Evolutionary conservation across 2,329 filamentous ascomycete species (phyloP), one percentile per base, ranked within the genome.

Genomic region (Penicillium sp.): DNA sequence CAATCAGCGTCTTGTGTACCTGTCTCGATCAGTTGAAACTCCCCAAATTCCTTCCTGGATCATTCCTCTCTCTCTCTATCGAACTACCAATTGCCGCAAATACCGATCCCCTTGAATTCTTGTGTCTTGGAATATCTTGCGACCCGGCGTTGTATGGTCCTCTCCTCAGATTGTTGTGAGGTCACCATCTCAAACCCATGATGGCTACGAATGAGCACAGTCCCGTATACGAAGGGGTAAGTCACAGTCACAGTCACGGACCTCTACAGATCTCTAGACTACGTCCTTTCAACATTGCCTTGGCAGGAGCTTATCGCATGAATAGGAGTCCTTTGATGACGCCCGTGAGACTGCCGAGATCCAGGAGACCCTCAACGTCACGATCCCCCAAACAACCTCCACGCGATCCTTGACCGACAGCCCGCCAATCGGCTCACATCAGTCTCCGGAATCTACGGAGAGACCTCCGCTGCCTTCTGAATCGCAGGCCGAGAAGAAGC

Each of bases 311-410:
- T 56, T 46, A 52, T 46, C 49, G 22, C 45, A n/a, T 27, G 39
- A 54, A 18, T 69, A 90, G 87, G 88, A 92, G 66, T 83, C 83
- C 14, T 96, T 95, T 67, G 90, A 96, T 76, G 91, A 96, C 79
- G 91, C 90, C 51, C 72, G 83, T 80, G 67, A 79, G 72, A 59
- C 71, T 62, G 57, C 69, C 62, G 60, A 60, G 52, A 55, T 64
- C 54, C 56, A 59, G 47, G 63, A 67, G 21, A 67, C 58, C 42
- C 63, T 69, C 43, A 63, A 62, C 41, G 60, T 69, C 50, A 64
- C 67, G 36, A 67, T 73, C 21, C 69, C 70, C 43, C 62, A 66
- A 48, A 72, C 67, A 43, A 74, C 78, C 43, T 86, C 84, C 32
- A 78, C 83, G 48, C 83, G 88, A 56, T 90, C 88, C 24, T 74